These are phyloP conservation scores for Astrephomene gubernaculifera DNA, from an alignment of 139 green algal genomes.

Conservation along the genomic window DNA sequence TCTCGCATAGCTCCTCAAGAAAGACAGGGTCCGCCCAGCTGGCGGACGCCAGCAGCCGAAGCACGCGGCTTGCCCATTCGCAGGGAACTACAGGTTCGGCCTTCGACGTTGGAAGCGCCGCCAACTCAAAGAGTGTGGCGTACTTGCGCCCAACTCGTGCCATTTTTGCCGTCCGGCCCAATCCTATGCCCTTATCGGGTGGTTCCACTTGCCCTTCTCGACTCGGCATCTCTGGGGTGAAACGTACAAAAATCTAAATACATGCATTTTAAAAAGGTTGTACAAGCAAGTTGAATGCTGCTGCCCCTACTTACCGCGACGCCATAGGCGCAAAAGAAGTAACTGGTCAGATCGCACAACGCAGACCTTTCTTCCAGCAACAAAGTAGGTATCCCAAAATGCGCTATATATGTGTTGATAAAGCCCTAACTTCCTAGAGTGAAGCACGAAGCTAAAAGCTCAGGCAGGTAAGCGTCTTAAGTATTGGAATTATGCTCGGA, in stretches of 20 bases:
- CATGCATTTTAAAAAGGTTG: neutral
- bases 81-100: neutral
- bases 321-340: constrained; percentile 3
- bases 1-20: constrained; percentile 16
- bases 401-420: too few species aligned
- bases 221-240: neutral
- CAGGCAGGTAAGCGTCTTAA: too few species aligned
- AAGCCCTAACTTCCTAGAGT: too few species aligned
- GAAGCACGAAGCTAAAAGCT: too few species aligned
- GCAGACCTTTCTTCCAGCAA: too few species aligned
- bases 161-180: neutral
- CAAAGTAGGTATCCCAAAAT: too few species aligned
- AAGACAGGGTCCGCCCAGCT: constrained; percentile 4
- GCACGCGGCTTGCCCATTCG: neutral
- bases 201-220: neutral
- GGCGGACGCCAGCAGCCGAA: neutral
- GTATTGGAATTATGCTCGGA: too few species aligned
- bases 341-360: too few species aligned
- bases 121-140: neutral
- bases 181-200: neutral
- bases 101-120: neutral
- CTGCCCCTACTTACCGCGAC: constrained; percentile 30
- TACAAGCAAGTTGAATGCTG: too few species aligned
- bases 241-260: neutral
- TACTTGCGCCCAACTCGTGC: constrained; percentile 7